A percentile compares a stretch with the other conserved stretches of the same genome.
Conservation (phyloP, 139 green algal genomes). For the Coelastrella sp. region DNA sequence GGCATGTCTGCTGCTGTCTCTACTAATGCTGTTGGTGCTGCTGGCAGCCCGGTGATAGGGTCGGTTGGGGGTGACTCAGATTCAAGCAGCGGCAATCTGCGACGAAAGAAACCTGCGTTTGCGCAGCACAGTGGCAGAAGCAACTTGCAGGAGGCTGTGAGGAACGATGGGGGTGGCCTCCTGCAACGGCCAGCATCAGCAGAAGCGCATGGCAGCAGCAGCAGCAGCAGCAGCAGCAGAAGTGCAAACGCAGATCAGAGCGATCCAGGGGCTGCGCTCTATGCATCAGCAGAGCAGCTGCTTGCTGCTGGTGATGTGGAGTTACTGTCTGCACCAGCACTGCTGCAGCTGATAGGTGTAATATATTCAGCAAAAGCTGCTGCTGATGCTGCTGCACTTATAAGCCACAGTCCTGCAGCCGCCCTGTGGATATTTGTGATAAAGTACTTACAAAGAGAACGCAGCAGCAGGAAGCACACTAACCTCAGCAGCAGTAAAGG, state of each 20-base stretch:
- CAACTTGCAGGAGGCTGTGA: not conserved
- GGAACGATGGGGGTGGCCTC: not conserved
- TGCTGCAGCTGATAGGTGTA: conserved; percentile 29
- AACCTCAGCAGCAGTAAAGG: not conserved
- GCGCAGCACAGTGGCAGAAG: conserved; percentile 32
- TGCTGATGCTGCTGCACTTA: conserved; percentile 32
- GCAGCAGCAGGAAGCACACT: not conserved
- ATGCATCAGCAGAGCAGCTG: conserved; percentile 4
- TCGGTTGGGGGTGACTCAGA: not conserved
- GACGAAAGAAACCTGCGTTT: conserved; percentile 26
- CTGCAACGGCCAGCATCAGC: not conserved
- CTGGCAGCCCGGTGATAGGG: not conserved
- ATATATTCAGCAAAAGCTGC: conserved; percentile 27
- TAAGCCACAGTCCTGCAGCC: not conserved
- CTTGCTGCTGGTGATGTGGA: not conserved
- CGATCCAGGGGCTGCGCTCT: not conserved
- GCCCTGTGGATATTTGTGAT: conserved; percentile 23
- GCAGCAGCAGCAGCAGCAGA: not conserved
- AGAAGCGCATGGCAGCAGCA: too few species aligned
- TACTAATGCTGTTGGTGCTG: not conserved
- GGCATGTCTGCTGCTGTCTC: conserved; percentile 3
- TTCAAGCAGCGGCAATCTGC: not conserved
- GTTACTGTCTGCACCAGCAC: conserved; percentile 15
- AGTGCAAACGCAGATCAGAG: not conserved
- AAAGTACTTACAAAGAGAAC: not conserved